Evolutionary conservation across 2,329 filamentous ascomycete genomes (phyloP).

Genomic region (Penicillium occitanis): DNA sequence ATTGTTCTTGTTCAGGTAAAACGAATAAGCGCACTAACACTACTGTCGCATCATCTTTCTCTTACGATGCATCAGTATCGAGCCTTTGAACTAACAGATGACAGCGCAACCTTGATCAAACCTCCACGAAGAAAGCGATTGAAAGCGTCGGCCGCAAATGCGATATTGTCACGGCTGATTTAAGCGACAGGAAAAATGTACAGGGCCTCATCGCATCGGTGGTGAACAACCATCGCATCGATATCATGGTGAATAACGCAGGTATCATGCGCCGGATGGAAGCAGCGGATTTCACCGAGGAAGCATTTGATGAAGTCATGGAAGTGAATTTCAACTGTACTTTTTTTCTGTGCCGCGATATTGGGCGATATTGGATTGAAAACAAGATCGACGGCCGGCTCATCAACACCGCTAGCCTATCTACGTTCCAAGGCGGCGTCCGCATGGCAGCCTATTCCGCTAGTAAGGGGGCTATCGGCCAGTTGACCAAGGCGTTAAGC

Average conservation of each 20-base stretch:
- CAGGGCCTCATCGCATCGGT: background rate
- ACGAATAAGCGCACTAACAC: background rate
- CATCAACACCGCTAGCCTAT: conserved; percentile 15
- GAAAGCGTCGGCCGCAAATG: background rate
- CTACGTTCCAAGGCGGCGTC: conserved; percentile 15
- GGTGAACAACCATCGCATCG: background rate
- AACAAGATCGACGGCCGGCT: conserved; percentile 10
- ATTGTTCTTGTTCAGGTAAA: conserved; percentile 28
- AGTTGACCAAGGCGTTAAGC: conserved; percentile 17
- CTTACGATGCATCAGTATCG: background rate
- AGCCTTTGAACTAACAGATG: background rate
- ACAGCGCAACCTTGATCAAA: background rate
- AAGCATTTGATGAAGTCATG: conserved; percentile 3
- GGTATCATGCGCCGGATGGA: conserved; percentile 9
- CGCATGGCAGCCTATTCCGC: conserved; percentile 12
- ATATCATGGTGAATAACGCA: conserved; percentile 10
- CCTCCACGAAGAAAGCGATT: background rate
- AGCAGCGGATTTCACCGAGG: background rate
- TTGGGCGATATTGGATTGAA: conserved; percentile 10
- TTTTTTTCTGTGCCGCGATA: conserved; percentile 10
- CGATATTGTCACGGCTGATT: background rate
- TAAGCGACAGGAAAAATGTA: background rate
- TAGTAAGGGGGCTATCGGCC: conserved; percentile 13
- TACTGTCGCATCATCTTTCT: background rate
- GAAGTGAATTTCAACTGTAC: conserved; percentile 9